A percentile compares a stretch with the other conserved stretches of the same genome.
phyloP scores from a whole-genome alignment of 1,284 basidiomycete species.

The Tausonia pullulans region DNA sequence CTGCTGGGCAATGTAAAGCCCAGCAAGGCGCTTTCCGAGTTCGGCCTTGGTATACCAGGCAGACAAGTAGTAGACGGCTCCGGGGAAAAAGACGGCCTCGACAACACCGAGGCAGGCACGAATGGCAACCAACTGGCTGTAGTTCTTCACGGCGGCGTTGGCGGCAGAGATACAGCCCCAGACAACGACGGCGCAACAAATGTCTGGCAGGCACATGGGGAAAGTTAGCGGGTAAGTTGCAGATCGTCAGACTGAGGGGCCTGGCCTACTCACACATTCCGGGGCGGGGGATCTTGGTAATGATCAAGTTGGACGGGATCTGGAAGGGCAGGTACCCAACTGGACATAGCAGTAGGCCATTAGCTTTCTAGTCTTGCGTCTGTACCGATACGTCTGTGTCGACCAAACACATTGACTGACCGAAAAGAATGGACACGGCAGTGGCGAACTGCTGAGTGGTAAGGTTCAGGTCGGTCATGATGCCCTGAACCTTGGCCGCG shows the following conservation, averaged over 20 bases:
- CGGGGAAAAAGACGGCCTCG: slow-evolving; percentile 30
- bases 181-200: slow-evolving; percentile 23
- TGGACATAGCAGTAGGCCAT: neutral
- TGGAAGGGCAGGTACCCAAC: slow-evolving; percentile 31
- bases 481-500: slow-evolving; percentile 19
- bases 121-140: slow-evolving; percentile 18
- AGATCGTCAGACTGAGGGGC: too few species aligned
- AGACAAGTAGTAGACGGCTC: slow-evolving; percentile 24
- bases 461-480: slow-evolving; percentile 17
- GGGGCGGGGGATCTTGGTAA: slow-evolving; percentile 23
- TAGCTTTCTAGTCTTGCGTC: too few species aligned
- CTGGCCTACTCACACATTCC: slow-evolving; percentile 24
- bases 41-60: slow-evolving; percentile 28
- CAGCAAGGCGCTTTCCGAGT: neutral
- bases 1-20: slow-evolving; percentile 11
- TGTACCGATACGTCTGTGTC: too few species aligned
- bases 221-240: too few species aligned
- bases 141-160: slow-evolving; percentile 27
- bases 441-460: slow-evolving; percentile 30
- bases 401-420: too few species aligned
- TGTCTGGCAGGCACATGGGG: slow-evolving; percentile 21
- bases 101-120: slow-evolving; percentile 27
- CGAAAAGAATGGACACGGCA: slow-evolving; percentile 34
- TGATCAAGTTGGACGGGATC: slow-evolving; percentile 31
- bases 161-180: slow-evolving; percentile 29